Evolutionary conservation across 345 rosid genomes (phyloP).

Genomic region (Excoecaria cochinchinensis): DNA sequence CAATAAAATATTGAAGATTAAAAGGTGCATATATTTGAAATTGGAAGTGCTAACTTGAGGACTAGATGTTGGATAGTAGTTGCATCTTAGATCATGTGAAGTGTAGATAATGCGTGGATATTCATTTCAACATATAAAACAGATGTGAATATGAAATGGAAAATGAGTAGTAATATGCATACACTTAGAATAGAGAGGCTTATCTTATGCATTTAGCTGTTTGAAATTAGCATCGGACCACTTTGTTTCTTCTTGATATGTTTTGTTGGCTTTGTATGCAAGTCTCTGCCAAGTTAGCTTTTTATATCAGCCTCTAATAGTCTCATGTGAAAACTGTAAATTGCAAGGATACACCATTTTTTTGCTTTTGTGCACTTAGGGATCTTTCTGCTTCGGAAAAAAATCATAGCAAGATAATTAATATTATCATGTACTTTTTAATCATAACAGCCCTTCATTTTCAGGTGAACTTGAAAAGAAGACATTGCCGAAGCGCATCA

Average conservation of each 20-base stretch:
- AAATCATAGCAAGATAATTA: not conserved
- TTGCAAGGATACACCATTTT: not conserved
- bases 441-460: not conserved
- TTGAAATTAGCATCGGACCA: not conserved
- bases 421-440: not conserved
- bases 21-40: not conserved
- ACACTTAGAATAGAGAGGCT: not conserved
- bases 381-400: not conserved
- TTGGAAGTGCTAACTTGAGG: not conserved
- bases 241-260: not conserved
- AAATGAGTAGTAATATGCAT: not conserved
- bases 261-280: not conserved
- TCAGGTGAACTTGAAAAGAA: conserved; percentile 32
- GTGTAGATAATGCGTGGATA: not conserved
- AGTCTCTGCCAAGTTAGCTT: not conserved
- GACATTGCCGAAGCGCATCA: conserved; percentile 19
- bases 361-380: not conserved
- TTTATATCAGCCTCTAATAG: not conserved
- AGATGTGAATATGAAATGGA: not conserved
- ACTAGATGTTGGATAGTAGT: too few species aligned
- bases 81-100: not conserved
- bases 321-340: too few species aligned
- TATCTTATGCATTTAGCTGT: not conserved
- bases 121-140: not conserved
- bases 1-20: not conserved